Conservation (phyloP, 1,284 basidiomycete genomes). For the Ustilago shanxiensis region DNA sequence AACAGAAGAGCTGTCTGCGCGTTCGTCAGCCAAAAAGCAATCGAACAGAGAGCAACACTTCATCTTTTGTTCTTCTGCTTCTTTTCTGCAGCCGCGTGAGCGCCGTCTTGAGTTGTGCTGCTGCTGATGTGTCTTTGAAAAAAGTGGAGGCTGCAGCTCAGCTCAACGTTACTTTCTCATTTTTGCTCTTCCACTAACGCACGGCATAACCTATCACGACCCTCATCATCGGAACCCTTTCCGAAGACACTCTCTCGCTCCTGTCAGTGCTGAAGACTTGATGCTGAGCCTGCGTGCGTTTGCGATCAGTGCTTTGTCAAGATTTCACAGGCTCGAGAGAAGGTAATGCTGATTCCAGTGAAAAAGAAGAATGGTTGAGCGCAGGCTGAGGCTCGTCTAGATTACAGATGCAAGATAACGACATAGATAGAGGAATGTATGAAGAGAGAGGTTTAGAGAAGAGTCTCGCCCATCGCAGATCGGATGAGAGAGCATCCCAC, state of each 20-base stretch:
- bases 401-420: constrained; percentile 31
- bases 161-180: background rate
- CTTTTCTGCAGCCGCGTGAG: no score
- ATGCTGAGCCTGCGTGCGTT: no score
- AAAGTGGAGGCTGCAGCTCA: background rate
- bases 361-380: constrained; percentile 5
- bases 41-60: background rate
- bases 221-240: background rate
- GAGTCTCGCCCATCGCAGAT: constrained; percentile 80
- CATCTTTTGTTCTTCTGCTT: no score
- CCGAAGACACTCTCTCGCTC: background rate
- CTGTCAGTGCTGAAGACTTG: no score
- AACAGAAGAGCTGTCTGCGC: no score
- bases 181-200: background rate
- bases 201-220: background rate
- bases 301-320: background rate
- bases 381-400: constrained; percentile 22
- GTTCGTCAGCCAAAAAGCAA: background rate
- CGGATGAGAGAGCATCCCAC: constrained; percentile 93
- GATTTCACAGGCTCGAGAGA: background rate
- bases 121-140: background rate
- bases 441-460: constrained; percentile 21
- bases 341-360: background rate
- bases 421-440: constrained; percentile 8
- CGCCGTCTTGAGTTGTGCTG: background rate